Evolutionary conservation across 2,329 filamentous ascomycete genomes (phyloP), one percentile per base, ranked within the genome.

Genomic region (Pestalotiopsis fici): DNA sequence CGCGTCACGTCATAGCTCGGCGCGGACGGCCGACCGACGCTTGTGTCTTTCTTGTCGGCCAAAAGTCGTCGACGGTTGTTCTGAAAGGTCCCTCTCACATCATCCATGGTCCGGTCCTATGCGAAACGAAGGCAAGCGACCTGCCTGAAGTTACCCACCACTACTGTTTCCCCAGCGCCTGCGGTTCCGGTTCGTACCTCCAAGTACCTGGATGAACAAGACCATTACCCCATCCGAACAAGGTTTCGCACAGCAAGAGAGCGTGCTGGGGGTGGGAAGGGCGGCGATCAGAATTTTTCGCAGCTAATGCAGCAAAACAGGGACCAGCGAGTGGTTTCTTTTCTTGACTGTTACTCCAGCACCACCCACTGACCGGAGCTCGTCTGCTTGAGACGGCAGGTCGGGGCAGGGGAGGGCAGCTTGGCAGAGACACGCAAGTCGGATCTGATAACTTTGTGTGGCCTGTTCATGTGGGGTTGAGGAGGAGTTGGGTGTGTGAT

Each of bases 361-460:
- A 21, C 13, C 18, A n/a, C 28, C 27, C 57, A 35, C 57, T 18
- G 28, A 31, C 28, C 47, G 39, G 59, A 43, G 59, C 61, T 64
- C 61, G 43, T 64, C 61, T 64, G 39, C 61, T 64, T 28, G 43
- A 56, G 61, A 64, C 47, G 61, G 61, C 61, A 64, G 64, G 64
- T 59, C 54, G 47, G 18, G 47, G 63, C 63, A 57, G 23, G 59
- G 65, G 61, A 47, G 61, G 27, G 35, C 23, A 60, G 69, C 75
- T 76, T 76, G 73, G 73, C 72, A 60, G 57, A 65, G 66, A 60
- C 71, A 74, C 74, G 71, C 73, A 59, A 31, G 27, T 25, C 76
- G 76, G 78, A 79, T 79, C 78, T 73, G 77, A 79, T 78, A 79
- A 78, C 76, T 78, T 75, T 77, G 77, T 74, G 72, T 70, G 74